Base-by-base conservation (phyloP, 169 alveolate species). In the Cryptosporidium meleagridis region DNA sequence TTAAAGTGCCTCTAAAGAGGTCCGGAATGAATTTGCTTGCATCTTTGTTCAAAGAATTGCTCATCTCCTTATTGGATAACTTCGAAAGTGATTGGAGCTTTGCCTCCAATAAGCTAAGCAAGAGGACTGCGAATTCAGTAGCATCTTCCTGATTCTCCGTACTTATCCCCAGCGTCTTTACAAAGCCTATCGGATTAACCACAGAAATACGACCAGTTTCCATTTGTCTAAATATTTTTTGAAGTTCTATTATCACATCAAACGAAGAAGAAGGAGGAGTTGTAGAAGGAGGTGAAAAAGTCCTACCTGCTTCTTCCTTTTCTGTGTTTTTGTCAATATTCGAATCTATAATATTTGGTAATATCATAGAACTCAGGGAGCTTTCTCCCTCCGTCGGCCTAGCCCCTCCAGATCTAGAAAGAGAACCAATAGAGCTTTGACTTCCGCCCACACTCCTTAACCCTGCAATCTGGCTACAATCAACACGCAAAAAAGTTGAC, bases 121-220 rank as follows among this genome's bases (percentile, higher is more conserved):
- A 29, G 21, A 80, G 33, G 2, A 65, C 89, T 10, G 89, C 89
- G 26, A 80, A 80, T 41, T 80, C 89, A 18, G 89, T 80, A 12
- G 89, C 89, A 23, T 80, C 89, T 35, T 80, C 89, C 55, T 80
- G 89, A n/a, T 80, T 80, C 41, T 80, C 89, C 14, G 89, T 80
- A 44, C 89, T 80, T 59, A 80, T 80, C 23, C 75, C 75, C n/a
- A 80, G 75, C 0, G 89, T 44, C 41, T 80, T 80, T 48, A 75
- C 89, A 80, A 80, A 80, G 26, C 45, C 53, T 29, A 65, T 37
- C 12, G 89, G 89, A 59, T 80, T 65, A 3, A 80, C 89, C 6
- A 80, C 75, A 7, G 89, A 65, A 9, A 62, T 59, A 8, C 70
- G 16, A 5, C 89, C 89, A 8, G 80, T 80, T 7, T 80, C 89